Evolutionary conservation across 352 stramenopile genomes (phyloP), one percentile per base, ranked within the genome.

Genomic region (Globisporangium emineosum): DNA sequence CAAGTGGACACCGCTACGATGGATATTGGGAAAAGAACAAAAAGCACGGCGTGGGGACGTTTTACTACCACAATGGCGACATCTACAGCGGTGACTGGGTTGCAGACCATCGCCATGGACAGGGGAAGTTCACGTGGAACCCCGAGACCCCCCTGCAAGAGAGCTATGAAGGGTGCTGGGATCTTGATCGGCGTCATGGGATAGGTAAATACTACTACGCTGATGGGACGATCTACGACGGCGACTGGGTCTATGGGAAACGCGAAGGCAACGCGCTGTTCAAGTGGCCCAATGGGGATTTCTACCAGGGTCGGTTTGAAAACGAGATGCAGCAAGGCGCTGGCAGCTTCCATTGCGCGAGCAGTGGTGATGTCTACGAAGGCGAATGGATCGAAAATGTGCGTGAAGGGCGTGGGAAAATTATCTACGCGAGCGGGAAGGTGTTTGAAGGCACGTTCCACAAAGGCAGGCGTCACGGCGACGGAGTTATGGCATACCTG

Each of bases 351-450:
- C 72, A 71, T 30, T 75, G 68, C 51, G 69, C 71, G 17, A 66
- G 64, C 15, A 78, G 65, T 2, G 78, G 77, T 5, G 82, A 91
- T 25, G 68, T 73, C 35, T 93, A 91, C 63, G 74, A 88, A 35
- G 93, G 92, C 7, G 77, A 91, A 49, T 98, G 93, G 78, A 67
- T 85, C 5, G 37, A 76, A 37, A 97, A 96, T 59, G 71, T 97
- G 2, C 89, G 91, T 35, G 67, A 94, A 52, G 92, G 92, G 0
- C 61, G 69, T 2, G 92, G 89, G 0, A 83, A 76, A 43, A 82
- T 97, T 58, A 47, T 78, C 5, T 96, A 94, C 57, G 79, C 85
- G 17, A 80, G 76, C 21, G 91, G 89, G 43, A 94, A 96, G 51
- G 63, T 81, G 1, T 97, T 97, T 71, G 75, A 90, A 58, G 91